A percentile compares a stretch with the other conserved stretches of the same genome.
These are phyloP conservation scores for Xylaria sp. DNA, from an alignment of 2,329 filamentous ascomycete genomes.

Conservation along the genomic window DNA sequence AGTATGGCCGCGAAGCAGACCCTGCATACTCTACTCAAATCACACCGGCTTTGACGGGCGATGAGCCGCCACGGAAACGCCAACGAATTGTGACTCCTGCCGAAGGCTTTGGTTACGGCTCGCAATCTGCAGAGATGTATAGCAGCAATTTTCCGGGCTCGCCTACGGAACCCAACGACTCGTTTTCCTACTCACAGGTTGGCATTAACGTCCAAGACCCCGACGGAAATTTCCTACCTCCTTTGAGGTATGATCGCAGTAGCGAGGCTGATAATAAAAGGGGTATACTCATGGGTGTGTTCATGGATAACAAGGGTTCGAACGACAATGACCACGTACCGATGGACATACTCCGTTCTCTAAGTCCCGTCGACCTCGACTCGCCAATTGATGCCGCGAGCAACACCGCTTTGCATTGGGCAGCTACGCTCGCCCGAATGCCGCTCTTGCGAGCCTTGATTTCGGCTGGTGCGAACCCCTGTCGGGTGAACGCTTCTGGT, in stretches of 20 bases:
- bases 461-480: slow-evolving; percentile 77
- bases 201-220: slow-evolving; percentile 45
- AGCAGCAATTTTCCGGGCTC: slow-evolving; percentile 58
- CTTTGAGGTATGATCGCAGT: slow-evolving; percentile 56
- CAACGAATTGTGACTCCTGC: slow-evolving; percentile 55
- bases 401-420: slow-evolving; percentile 94
- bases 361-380: slow-evolving; percentile 78
- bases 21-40: slow-evolving; percentile 62
- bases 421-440: slow-evolving; percentile 83
- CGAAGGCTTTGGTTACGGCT: slow-evolving; percentile 51
- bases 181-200: slow-evolving; percentile 61
- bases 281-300: slow-evolving; percentile 73
- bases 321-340: slow-evolving; percentile 61
- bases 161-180: slow-evolving; percentile 75
- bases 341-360: slow-evolving; percentile 69
- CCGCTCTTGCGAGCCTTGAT: slow-evolving; percentile 77
- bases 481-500: slow-evolving; percentile 79
- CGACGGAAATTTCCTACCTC: slow-evolving; percentile 55
- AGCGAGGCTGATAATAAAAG: slow-evolving; percentile 73
- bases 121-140: slow-evolving; percentile 44
- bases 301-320: slow-evolving; percentile 62
- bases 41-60: slow-evolving; percentile 46
- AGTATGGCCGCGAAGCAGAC: slow-evolving; percentile 69
- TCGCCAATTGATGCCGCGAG: slow-evolving; percentile 84
- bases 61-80: slow-evolving; percentile 79